Base-by-base conservation (phyloP, 2,329 filamentous ascomycete genomes). In the Colletotrichum trifolii region DNA sequence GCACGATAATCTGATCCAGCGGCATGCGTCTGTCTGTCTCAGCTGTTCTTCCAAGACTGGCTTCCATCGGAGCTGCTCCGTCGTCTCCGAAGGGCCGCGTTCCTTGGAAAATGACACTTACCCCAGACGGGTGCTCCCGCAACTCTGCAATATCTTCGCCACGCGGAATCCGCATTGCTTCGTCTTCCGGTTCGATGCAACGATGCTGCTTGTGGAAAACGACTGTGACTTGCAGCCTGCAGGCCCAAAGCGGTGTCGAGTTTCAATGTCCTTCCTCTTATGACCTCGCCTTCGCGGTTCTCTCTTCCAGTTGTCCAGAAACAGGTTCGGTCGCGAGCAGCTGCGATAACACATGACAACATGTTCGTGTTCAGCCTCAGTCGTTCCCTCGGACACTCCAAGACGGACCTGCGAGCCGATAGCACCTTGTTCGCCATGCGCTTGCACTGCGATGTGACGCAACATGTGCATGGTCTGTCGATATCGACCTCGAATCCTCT, bases 91-190 rank as follows among this genome's bases (percentile, higher is more conserved):
- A 65, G 62, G 62, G 58, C 52, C 58, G 58, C 53, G 25, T 53
- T 62, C 62, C 62, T 57, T 42, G 12, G 6, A 15, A 13, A 25
- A 25, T 25, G 4, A 5, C 25, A 25, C 25, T 25, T 25, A 25
- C 42, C 52, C 58, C 58, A 65, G 52, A 65, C 62, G 62, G 62
- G 47, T 55, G 46, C 62, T 65, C 62, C 62, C 62, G 62, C 40
- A 48, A 17, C 15, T 33, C 43, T 8, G 8, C 43, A n/a, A 17
- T 17, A 17, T 10, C n/a, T 8, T 49, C 36, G 45, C 38, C 45
- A 56, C 36, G 39, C 39, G 53, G 53, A 40, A 39, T 36, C 55
- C 55, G 43, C 15, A 11, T 36, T n/a, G 13, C n/a, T 13, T 43
- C 25, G 36, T 17, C 3, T 34, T 43, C 25, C 38, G 55, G 46